phyloP scores from a whole-genome alignment of 768 basidiomycete species.

The Trametes gibbosa region DNA sequence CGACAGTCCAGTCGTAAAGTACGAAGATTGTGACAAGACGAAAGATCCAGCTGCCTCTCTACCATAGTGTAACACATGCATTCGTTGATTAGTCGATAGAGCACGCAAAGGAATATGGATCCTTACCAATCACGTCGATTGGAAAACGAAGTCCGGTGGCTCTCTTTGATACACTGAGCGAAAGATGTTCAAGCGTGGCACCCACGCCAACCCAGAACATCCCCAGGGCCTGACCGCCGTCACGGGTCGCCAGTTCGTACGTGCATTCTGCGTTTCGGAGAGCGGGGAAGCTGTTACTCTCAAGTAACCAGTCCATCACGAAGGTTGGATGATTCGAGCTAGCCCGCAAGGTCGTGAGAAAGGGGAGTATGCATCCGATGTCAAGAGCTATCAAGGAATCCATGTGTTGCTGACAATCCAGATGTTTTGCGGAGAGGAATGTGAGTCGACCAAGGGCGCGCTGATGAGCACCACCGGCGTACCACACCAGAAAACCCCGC shows the following conservation, averaged over 20 bases:
- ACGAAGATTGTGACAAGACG: constrained; percentile 6
- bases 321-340: not conserved
- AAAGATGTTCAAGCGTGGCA: constrained; percentile 1
- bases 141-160: not conserved
- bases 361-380: constrained; percentile 1
- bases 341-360: not conserved
- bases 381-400: not conserved
- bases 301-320: constrained; percentile 8
- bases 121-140: constrained; percentile 1
- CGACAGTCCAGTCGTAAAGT: constrained; percentile 14
- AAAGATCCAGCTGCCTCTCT: constrained; percentile 14
- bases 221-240: not conserved
- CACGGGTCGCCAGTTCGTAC: constrained; percentile 5
- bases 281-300: not conserved
- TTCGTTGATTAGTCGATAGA: no score
- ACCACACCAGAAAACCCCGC: no score
- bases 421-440: not conserved
- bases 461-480: no score
- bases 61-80: not conserved
- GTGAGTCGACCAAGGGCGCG: not conserved
- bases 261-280: not conserved
- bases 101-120: no score
- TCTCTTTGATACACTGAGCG: constrained; percentile 6
- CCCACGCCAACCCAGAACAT: constrained; percentile 6
- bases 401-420: constrained; percentile 10